Conservation (phyloP, 108 stramenopile genomes). For the Chaetoceros tenuissimus region DNA sequence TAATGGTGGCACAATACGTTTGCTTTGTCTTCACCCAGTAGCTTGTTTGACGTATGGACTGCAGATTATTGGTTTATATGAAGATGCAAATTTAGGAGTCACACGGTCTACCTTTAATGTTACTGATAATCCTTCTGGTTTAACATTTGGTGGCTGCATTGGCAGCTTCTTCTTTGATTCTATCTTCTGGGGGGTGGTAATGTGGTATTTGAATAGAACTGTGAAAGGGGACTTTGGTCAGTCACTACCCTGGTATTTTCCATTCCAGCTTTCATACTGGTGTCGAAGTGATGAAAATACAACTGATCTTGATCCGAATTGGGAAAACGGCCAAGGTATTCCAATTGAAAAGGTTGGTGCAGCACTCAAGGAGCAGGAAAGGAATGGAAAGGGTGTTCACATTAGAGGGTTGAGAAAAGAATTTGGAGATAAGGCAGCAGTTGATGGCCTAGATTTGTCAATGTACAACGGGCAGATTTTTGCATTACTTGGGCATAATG, state of each 20-base stretch:
- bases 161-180: slow-evolving; percentile 58
- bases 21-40: slow-evolving; percentile 68
- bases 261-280: slow-evolving; percentile 69
- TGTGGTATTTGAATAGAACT: slow-evolving; percentile 86
- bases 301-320: slow-evolving; percentile 8
- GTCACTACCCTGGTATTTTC: slow-evolving; percentile 74
- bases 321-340: slow-evolving; percentile 15
- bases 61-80: slow-evolving; percentile 66
- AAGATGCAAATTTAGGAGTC: slow-evolving; percentile 63
- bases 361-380: slow-evolving; percentile 32
- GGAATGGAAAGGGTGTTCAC: slow-evolving; percentile 43
- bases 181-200: slow-evolving; percentile 72
- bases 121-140: slow-evolving; percentile 57
- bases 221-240: slow-evolving; percentile 76
- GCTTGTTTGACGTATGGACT: slow-evolving; percentile 67
- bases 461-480: slow-evolving; percentile 91
- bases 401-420: slow-evolving; percentile 53
- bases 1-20: slow-evolving; percentile 16
- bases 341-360: slow-evolving; percentile 52
- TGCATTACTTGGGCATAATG: slow-evolving; percentile 91
- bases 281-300: slow-evolving; percentile 15
- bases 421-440: slow-evolving; percentile 90
- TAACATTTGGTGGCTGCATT: slow-evolving; percentile 42
- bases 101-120: slow-evolving; percentile 21
- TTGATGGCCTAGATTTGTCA: slow-evolving; percentile 75